Evolutionary conservation across 1,139 yeast species (phyloP), one percentile per base, ranked within the genome.

Genomic region (Magnusiomyces suaveolens): DNA sequence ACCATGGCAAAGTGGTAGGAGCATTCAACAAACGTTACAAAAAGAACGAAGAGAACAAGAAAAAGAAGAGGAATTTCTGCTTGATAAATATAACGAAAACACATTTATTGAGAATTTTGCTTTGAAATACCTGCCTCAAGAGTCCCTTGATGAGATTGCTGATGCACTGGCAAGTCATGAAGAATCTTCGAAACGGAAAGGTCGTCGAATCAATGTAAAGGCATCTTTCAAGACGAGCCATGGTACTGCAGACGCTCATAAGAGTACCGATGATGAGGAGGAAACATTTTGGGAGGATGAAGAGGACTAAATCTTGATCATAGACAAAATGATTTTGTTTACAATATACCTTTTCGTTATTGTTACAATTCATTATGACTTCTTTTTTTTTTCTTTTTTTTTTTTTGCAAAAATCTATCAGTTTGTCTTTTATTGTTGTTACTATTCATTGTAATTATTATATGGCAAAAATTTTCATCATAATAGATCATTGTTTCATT

Each of bases 121-220:
- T 2, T 64, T 62, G 48, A 59, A 60, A 32, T 62, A 62, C 43
- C 60, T 66, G 3, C 69, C 70, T 0, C 66, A 62, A 23, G 70
- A 66, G 52, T 56, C 65, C 18, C 52, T 64, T 6, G 62, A 62
- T 14, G 62, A 63, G 43, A 54, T 62, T 41, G 21, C 46, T 25
- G 55, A 54, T 8, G 55, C 53, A n/a, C 25, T 41, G 8, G 25
- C 16, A 8, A 36, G 41, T 36, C 18, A 14, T 36, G 41, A 36
- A 10, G 18, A 10, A 14, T 10, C 8, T 36, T 36, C 16, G 18
- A 36, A 36, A 36, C 10, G 16, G 18, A 36, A 16, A 36, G 18
- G 12, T 12, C 6, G 12, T 6, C 33, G 12, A 29, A 29, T 6
- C 12, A 29, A 29, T 6, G 33, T 29, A 12, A 29, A 29, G 10